These are phyloP conservation scores for Pelargonium cotyledonis DNA, from an alignment of 441 rosid species.

Conservation along the genomic window DNA sequence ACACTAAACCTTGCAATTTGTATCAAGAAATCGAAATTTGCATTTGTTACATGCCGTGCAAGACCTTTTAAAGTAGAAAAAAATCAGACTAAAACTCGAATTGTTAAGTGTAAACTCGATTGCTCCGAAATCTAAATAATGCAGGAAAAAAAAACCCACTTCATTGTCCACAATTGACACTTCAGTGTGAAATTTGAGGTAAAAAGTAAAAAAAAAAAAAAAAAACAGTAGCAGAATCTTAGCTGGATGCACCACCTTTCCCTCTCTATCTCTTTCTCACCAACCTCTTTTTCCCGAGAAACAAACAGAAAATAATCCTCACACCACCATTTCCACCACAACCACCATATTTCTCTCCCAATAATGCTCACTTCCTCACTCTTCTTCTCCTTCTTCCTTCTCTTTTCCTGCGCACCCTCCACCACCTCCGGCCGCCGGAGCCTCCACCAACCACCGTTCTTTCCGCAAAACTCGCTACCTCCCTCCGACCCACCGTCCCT, in stretches of 20 bases:
- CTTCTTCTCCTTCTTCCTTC: constrained; percentile 11
- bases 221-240: constrained; percentile 30
- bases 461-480: constrained; percentile 32
- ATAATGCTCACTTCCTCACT: constrained; percentile 41
- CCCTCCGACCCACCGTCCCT: constrained; percentile 40
- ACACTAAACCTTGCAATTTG: no score
- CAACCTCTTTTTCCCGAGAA: neutral
- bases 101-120: no score
- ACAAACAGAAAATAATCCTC: constrained; percentile 6
- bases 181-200: neutral
- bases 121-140: no score
- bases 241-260: constrained; percentile 51
- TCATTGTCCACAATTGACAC: no score
- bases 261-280: neutral
- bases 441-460: constrained; percentile 55
- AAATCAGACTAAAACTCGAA: no score
- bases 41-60: no score
- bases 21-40: no score
- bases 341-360: constrained; percentile 6
- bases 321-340: constrained; percentile 19
- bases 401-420: constrained; percentile 17
- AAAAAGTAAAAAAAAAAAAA: no score
- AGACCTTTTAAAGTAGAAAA: no score
- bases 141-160: no score
- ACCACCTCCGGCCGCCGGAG: constrained; percentile 41